Evolutionary conservation across 495 filamentous ascomycete genomes (phyloP).

Genomic region (Tuber aestivum): DNA sequence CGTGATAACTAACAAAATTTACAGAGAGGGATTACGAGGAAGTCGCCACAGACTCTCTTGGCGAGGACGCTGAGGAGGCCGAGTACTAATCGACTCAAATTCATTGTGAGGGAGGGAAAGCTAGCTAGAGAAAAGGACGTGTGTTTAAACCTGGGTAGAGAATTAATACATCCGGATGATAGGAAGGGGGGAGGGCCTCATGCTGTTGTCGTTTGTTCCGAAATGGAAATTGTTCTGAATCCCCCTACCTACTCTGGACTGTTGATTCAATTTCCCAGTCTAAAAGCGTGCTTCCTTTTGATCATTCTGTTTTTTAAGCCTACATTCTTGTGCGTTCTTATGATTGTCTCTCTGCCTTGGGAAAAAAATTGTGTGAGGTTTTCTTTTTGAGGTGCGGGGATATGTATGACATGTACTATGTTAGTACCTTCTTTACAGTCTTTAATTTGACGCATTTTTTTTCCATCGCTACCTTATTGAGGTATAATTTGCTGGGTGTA

Average conservation of each 20-base stretch:
- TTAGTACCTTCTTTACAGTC: constrained; percentile 4
- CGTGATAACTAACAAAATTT: constrained; percentile 23
- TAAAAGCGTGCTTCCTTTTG: background rate
- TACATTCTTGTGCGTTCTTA: constrained; percentile 5
- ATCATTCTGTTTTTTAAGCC: constrained; percentile 3
- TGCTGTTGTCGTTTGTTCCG: constrained; percentile 29
- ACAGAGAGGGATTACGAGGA: constrained; percentile 96
- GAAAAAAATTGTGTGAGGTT: constrained; percentile 5
- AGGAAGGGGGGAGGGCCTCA: constrained; percentile 22
- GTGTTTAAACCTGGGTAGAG: constrained; percentile 33
- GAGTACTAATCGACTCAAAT: constrained; percentile 68
- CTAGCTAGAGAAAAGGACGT: constrained; percentile 37
- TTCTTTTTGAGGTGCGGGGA: constrained; percentile 6
- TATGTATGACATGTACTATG: constrained; percentile 5
- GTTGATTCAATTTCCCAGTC: background rate
- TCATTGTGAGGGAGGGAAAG: constrained; percentile 17
- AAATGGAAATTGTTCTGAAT: background rate
- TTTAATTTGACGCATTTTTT: constrained; percentile 1
- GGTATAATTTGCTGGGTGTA: background rate
- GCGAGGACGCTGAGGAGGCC: constrained; percentile 78
- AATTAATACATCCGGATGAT: constrained; percentile 36
- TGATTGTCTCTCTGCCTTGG: constrained; percentile 6
- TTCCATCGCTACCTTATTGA: background rate
- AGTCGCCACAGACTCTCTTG: constrained; percentile 90
- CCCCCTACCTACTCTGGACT: background rate